phyloP scores from a whole-genome alignment of 257 asterid species.

The Solanum gandarillasii region DNA sequence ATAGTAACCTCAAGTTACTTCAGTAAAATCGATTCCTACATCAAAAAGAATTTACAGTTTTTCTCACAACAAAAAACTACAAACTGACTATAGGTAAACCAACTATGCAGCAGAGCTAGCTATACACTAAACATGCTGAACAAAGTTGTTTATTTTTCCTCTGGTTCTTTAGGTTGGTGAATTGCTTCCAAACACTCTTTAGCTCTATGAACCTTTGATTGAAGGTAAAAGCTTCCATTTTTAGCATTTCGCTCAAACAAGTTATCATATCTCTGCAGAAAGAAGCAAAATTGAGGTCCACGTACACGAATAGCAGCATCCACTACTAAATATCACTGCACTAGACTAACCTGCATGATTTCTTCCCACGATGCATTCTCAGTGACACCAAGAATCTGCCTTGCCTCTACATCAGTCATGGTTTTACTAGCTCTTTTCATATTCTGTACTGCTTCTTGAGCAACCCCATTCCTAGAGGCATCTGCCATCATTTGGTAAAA shows the following conservation, averaged over 20 bases:
- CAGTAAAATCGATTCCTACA: background rate
- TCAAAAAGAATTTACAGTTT: background rate
- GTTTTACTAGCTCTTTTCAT: conserved; percentile 37
- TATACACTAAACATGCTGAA: background rate
- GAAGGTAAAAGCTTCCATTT: conserved; percentile 37
- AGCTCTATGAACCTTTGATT: conserved; percentile 63
- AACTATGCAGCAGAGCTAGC: background rate
- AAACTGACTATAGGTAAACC: background rate
- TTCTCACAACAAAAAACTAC: background rate
- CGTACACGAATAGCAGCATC: background rate
- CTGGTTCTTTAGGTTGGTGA: conserved; percentile 11
- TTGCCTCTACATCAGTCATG: conserved; percentile 65
- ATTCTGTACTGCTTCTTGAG: conserved; percentile 61
- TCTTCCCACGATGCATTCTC: conserved; percentile 71
- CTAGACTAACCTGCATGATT: conserved; percentile 32
- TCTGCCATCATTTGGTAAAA: conserved; percentile 18
- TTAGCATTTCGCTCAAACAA: conserved; percentile 49
- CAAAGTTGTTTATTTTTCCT: background rate
- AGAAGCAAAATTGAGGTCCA: background rate
- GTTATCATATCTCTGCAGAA: conserved; percentile 40
- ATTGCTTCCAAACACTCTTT: conserved; percentile 53
- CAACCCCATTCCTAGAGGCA: conserved; percentile 64
- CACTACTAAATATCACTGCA: background rate
- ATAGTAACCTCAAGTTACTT: background rate
- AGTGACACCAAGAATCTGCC: conserved; percentile 61